Base-by-base conservation (phyloP, 192 early-diverging fungal species). In the Chytriomyces sp. region DNA sequence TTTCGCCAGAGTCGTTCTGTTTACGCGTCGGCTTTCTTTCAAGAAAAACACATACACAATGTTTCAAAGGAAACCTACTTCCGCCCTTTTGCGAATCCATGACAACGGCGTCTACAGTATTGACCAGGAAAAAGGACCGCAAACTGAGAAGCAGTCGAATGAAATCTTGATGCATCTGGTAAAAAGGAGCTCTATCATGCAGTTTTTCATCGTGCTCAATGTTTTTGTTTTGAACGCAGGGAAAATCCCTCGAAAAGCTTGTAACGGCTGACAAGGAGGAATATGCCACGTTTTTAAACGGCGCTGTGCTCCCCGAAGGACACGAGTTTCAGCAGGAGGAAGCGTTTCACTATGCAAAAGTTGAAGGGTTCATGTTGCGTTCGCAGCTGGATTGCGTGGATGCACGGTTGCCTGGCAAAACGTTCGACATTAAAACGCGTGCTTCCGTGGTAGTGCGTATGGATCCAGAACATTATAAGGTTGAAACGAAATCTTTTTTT, bases 371-470 rank as follows among this genome's bases (percentile, higher is more conserved):
- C 77, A 72, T 97, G 48, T 82, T 98, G 63, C 91, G 96, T 50
- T 92, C 95, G 24, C 96, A 98, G 81, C 79, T 98, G 47, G 96
- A 98, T 83, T 96, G 94, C 71, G 81, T 89, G 50, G 88, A 96
- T 77, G 80, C 88, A 28, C 80, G 89, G 28, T 83, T 98, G 20
- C 93, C 93, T 16, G 87, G 89, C 23, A 87, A 86, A 28, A 92
- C 92, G 3, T 98, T 98, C 86, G 96, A 98, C 83, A 81, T 98
- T 3, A 98, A 98, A 75, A 96, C 95, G 1, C 89, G 96, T 18
- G 95, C 95, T 0, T 88, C 90, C 16, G 83, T 96, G 35, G 88
- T 92, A 0, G 85, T 97, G 45, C 90, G 96, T 45, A 89, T 97
- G 86, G 92, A 96, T 77, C 75, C 91, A 44, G 80, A 86, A 10